Evolutionary conservation across 192 early-diverging fungal genomes (phyloP).

Genomic region (Cetraspora pellucida): DNA sequence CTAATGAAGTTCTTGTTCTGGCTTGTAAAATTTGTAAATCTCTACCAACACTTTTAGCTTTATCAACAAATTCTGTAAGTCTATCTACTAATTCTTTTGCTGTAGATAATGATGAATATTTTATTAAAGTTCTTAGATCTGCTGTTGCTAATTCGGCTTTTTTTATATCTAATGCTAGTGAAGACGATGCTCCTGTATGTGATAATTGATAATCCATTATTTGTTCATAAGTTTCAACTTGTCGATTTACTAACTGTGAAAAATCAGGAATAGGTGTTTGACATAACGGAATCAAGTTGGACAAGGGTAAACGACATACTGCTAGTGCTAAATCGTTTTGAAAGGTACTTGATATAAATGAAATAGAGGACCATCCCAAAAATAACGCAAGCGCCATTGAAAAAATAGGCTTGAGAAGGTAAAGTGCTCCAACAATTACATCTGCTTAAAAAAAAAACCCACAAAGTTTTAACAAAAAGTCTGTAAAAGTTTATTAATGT

Average conservation of each 20-base stretch:
- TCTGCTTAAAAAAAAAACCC: background rate
- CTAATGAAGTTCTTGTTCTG: slow-evolving; percentile 51
- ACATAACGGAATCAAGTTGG: slow-evolving; percentile 6
- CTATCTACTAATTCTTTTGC: slow-evolving; percentile 40
- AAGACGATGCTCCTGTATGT: slow-evolving; percentile 15
- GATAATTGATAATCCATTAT: slow-evolving; percentile 41
- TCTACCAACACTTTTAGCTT: slow-evolving; percentile 44
- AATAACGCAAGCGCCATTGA: slow-evolving; percentile 9
- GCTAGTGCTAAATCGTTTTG: background rate
- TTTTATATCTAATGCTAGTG: slow-evolving; percentile 50
- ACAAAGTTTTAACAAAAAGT: background rate
- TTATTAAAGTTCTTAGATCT: slow-evolving; percentile 54
- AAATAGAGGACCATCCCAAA: background rate
- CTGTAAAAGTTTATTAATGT: background rate
- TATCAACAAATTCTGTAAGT: slow-evolving; percentile 43
- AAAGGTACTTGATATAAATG: slow-evolving; percentile 17
- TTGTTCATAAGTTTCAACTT: slow-evolving; percentile 47
- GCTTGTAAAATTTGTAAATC: slow-evolving; percentile 53
- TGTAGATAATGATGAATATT: slow-evolving; percentile 45
- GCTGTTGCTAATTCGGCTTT: slow-evolving; percentile 51
- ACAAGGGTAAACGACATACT: slow-evolving; percentile 5
- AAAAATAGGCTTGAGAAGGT: slow-evolving; percentile 16
- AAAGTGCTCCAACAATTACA: slow-evolving; percentile 4
- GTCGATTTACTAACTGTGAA: slow-evolving; percentile 50
- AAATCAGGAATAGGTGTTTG: slow-evolving; percentile 47